Base-by-base conservation (phyloP, 1,284 basidiomycete genomes). In the Moesziomyces sp. region DNA sequence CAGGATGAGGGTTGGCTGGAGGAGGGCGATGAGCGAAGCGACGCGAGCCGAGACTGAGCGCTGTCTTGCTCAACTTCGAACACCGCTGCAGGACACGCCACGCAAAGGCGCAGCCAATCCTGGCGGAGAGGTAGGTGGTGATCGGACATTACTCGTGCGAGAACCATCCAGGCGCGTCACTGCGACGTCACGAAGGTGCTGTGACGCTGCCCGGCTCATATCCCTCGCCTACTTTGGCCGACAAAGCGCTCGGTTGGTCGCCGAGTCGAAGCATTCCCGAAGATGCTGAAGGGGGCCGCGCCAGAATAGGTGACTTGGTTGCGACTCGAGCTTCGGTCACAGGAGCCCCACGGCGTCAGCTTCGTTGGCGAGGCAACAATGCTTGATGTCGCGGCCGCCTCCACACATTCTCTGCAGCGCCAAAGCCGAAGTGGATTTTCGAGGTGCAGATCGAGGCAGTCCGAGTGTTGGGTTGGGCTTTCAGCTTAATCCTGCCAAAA, bases 141-240 rank as follows among this genome's bases (percentile, higher is more conserved):
- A 56, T 56, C 54, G 54, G 28, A 18, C 9, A 1, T 18, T 3
- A 43, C 21, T 49, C 54, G 54, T 56, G 46, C 54, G 54, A 49
- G 26, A 30, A 38, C 40, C 19, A 3, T 6, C 3, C 7, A 16
- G 30, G 44, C 44, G 11, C 30, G 30, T 34, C 30, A 34, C 30
- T 11, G 30, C 30, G 11, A 34, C 30, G 30, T 34, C 30, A 34
- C 30, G 30, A 34, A 34, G 30, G 11, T 13, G 13, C 30, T 34
- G 30, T 34, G 30, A 10, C 30, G 1, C 30, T 34, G 3, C 4
- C 10, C 30, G 30, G 13, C 30, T 10, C 30, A 5, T 34, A 2
- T 34, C 10, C 30, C 30, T 34, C 30, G 30, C 11, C 11, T 34
- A 13, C 30, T 34, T 13, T 34, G 30, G 30, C 30, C 4, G 11